Evolutionary conservation across 2,329 filamentous ascomycete genomes (phyloP).

Genomic region (Magnaporthiopsis rhizophila): DNA sequence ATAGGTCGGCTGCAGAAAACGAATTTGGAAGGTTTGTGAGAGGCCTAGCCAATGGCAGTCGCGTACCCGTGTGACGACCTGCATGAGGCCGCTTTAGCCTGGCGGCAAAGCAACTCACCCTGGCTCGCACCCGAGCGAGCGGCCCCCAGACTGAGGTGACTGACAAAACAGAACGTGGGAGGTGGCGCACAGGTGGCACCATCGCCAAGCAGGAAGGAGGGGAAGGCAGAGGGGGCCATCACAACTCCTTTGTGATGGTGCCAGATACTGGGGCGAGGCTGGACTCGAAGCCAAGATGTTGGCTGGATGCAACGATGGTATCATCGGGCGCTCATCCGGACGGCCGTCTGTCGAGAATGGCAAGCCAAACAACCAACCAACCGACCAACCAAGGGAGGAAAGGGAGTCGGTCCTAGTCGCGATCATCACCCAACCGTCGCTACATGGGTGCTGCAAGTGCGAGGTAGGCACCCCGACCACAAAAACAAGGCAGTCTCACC

Average conservation of each 20-base stretch:
- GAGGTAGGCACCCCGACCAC: neutral
- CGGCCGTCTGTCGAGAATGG: too few species aligned
- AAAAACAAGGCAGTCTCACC: too few species aligned
- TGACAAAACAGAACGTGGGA: neutral
- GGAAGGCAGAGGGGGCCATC: neutral
- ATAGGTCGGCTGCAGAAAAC: conserved; percentile 5
- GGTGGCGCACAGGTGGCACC: neutral
- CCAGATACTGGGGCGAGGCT: neutral
- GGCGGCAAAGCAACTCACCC: neutral
- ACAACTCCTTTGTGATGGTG: neutral
- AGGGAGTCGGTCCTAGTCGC: neutral
- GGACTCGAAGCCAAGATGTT: neutral
- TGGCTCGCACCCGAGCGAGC: neutral
- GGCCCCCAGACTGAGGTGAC: neutral
- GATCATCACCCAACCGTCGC: neutral
- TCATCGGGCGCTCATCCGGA: neutral
- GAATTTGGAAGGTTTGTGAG: neutral
- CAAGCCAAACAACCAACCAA: too few species aligned
- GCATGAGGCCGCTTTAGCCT: neutral
- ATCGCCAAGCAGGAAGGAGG: neutral
- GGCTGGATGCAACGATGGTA: neutral
- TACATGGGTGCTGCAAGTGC: neutral
- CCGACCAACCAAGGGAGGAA: too few species aligned
- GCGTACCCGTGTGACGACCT: neutral
- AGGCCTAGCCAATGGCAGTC: neutral